phyloP scores from a whole-genome alignment of 257 asterid species.

The Solanum etuberosum region DNA sequence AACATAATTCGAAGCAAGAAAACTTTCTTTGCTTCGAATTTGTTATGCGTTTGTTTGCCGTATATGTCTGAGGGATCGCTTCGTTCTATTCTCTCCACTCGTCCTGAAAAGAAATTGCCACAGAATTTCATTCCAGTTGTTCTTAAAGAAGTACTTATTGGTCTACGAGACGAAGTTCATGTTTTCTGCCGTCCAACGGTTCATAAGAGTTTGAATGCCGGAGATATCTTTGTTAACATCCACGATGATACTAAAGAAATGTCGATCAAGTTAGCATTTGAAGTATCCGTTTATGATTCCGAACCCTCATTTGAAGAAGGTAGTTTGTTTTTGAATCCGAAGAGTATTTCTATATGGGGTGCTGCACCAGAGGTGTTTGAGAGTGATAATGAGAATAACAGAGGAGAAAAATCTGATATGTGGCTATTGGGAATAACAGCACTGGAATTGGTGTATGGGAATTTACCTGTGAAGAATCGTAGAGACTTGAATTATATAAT shows the following conservation, averaged over 20 bases:
- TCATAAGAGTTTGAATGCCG: neutral
- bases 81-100: neutral
- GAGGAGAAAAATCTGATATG: neutral
- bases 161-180: neutral
- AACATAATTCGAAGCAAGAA: neutral
- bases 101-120: neutral
- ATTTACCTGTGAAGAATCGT: neutral
- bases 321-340: neutral
- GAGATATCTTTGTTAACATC: neutral
- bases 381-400: neutral
- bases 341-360: slow-evolving; percentile 1
- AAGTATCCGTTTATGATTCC: neutral
- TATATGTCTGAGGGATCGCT: neutral
- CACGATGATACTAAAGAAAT: neutral
- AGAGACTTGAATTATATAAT: neutral
- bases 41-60: neutral
- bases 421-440: slow-evolving; percentile 15
- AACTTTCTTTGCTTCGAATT: neutral
- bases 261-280: slow-evolving; percentile 5
- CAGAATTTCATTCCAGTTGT: neutral
- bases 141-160: neutral
- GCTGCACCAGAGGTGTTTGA: slow-evolving; percentile 9
- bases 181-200: too few species aligned
- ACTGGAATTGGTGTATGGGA: slow-evolving; percentile 11
- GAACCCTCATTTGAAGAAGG: neutral